These are phyloP conservation scores for Venturiaceae sp. DNA, from an alignment of 2,329 filamentous ascomycete genomes.

Conservation along the genomic window DNA sequence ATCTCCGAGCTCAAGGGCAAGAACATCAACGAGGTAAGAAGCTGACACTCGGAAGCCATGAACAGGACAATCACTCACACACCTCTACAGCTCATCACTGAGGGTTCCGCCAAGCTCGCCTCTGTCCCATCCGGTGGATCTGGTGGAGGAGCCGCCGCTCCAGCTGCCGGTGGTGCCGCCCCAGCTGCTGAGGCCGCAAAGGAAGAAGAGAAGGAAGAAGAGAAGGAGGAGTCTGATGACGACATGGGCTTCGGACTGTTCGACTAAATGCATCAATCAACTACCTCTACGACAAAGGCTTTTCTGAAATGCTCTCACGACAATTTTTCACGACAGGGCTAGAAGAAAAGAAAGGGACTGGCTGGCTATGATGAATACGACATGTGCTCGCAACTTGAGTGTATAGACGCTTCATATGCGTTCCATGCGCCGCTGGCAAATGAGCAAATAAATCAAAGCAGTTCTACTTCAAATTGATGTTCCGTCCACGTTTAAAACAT, in stretches of 20 bases:
- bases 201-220: conserved; percentile 55
- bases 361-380: background rate
- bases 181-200: conserved; percentile 45
- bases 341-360: background rate
- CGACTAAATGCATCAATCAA: conserved; percentile 36
- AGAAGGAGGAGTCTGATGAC: conserved; percentile 67
- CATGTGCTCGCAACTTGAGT: background rate
- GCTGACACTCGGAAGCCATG: background rate
- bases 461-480: background rate
- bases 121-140: conserved; percentile 91
- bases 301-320: background rate
- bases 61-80: conserved; percentile 7
- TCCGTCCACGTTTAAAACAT: no score
- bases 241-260: conserved; percentile 70
- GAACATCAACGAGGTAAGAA: conserved; percentile 77
- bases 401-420: background rate
- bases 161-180: conserved; percentile 56
- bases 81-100: conserved; percentile 65
- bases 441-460: background rate
- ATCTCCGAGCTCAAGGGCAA: conserved; percentile 87
- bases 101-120: conserved; percentile 88
- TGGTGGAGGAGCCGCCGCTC: conserved; percentile 59
- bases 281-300: background rate
- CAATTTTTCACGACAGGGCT: conserved; percentile 19
- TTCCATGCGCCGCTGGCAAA: background rate